Base-by-base conservation (phyloP, 2,329 filamentous ascomycete genomes). In the Colletotrichum sp. region DNA sequence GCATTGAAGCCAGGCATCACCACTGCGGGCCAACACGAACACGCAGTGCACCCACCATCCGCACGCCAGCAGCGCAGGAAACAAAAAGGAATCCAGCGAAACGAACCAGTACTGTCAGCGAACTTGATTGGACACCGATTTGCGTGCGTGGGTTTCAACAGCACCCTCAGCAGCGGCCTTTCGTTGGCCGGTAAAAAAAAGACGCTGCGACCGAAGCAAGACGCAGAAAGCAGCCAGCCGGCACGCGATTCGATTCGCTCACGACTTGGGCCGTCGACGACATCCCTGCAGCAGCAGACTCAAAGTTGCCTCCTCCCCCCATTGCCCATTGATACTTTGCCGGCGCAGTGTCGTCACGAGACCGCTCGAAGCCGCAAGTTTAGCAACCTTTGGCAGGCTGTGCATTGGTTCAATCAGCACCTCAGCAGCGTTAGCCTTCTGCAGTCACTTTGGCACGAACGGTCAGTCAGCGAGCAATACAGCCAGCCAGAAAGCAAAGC, bases 171-270 rank as follows among this genome's bases (percentile, higher is more conserved):
- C 60, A 38, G 60, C 5, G 28, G 6, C 48, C 12, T 52, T 70
- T 73, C 66, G 71, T 69, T 70, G 71, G 66, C 38, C 38, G 65
- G 38, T 73, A 64, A 73, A 68, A 73, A 73, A 73, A 69, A 68
- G 65, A 69, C 58, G 61, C 21, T 26, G 52, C 66, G 48, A 38
- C 61, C 30, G 65, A 56, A 13, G 65, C 36, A 38, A 38, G 38
- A 24, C 24, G 24, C 38, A 48, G 9, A 52, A 28, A 32, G 28
- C 30, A 13, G 18, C 43, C 43, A 48, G 38, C 2, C 38, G 38
- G 38, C 18, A 43, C 38, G 18, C 38, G 38, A 43, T 43, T 73
- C 70, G 70, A 75, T 73, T 75, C 61, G 73, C 64, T 38, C 58
- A 73, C 70, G 16, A 38, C 64, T 26, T n/a, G 28, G 56, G 64